Base-by-base conservation (phyloP, 495 filamentous ascomycete species). In the Rostrohypoxylon terebratum region DNA sequence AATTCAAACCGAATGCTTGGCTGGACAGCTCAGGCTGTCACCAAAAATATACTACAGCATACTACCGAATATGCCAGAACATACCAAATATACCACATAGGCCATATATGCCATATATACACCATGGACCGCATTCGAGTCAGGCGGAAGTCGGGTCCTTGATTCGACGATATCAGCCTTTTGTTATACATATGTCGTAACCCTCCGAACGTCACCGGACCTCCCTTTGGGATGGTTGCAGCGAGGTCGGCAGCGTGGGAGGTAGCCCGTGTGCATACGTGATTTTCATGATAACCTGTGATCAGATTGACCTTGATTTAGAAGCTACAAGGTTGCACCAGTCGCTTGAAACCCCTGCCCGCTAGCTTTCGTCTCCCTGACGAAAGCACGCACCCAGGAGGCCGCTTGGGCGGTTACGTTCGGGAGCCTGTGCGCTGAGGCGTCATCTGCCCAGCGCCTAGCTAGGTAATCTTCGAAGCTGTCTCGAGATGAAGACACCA, bases 111-210 rank as follows among this genome's bases (percentile, higher is more conserved):
- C 16, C 42, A 45, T 18, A 45, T 44, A 33, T 47, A 16, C 51
- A 16, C 51, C 33, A 67, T 59, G 63, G 58, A 50, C 66, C 18
- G 38, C 71, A 70, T 74, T 60, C 54, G 50, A 65, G 34, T 50
- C 57, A 59, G 67, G 62, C 66, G 63, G 63, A 71, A 68, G 38
- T 61, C 40, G 59, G 44, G 59, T 55, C 57, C 53, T 44, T 68
- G 59, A 71, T 67, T 71, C 57, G 71, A 48, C 40, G 58, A 74
- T 74, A 75, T 75, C 72, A 72, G 72, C 53, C 72, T 68, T 75
- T 71, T 71, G 59, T 71, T 71, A 68, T 75, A 71, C 72, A 71
- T 75, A 61, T 72, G 59, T 66, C 63, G 68, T 71, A 75, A 72
- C 63, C 63, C 63, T 66, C 68, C 59, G 51, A 68, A 62, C 68